These are phyloP conservation scores for Yarrowia sp. DNA, from an alignment of 805 yeast species.

Conservation along the genomic window DNA sequence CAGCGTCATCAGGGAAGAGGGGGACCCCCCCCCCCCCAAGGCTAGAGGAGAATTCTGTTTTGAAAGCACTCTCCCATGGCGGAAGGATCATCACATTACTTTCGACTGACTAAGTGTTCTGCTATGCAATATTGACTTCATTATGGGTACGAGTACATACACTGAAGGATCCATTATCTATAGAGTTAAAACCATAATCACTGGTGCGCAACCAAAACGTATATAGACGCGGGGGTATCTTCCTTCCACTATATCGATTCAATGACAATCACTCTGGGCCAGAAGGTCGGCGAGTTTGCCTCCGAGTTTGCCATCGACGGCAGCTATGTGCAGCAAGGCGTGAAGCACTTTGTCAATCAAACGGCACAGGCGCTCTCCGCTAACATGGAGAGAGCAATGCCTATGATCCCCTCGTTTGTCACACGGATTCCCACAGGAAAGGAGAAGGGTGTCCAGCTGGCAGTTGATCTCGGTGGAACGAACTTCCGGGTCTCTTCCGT, in stretches of 20 bases:
- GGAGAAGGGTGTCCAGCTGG: constrained; percentile 82
- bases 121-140: neutral
- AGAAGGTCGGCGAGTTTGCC: constrained; percentile 26
- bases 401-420: constrained; percentile 92
- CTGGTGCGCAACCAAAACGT: constrained; percentile 29
- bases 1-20: too few species aligned
- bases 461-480: constrained; percentile 96
- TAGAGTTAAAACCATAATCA: constrained; percentile 27
- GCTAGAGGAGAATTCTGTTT: too few species aligned
- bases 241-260: neutral
- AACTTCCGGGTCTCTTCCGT: constrained; percentile 95
- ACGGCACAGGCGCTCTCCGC: constrained; percentile 48
- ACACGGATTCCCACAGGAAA: constrained; percentile 84
- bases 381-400: constrained; percentile 48
- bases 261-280: constrained; percentile 22
- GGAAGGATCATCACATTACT: neutral
- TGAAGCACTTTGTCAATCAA: constrained; percentile 43
- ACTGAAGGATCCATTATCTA: neutral
- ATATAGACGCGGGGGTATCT: constrained; percentile 25
- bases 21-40: too few species aligned
- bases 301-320: constrained; percentile 35
- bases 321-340: constrained; percentile 33
- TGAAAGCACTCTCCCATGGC: too few species aligned
- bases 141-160: neutral
- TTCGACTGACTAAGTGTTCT: neutral